Evolutionary conservation across 768 basidiomycete species (phyloP).

Genomic region (Brasilioporus rufonigricans): DNA sequence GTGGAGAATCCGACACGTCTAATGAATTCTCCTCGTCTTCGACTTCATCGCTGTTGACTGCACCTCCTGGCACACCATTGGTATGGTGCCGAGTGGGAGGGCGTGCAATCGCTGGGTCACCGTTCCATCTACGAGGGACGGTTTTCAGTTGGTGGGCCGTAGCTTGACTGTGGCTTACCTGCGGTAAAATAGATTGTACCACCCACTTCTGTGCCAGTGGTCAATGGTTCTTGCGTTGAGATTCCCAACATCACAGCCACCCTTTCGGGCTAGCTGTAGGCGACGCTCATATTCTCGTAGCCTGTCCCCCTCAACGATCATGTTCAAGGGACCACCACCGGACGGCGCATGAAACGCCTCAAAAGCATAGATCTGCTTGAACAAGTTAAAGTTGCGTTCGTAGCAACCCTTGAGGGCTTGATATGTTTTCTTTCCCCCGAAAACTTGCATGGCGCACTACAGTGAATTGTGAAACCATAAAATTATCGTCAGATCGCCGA

Average conservation of each 20-base stretch:
- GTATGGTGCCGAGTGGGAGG: slow-evolving; percentile 40
- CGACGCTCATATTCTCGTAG: slow-evolving; percentile 72
- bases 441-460: slow-evolving; percentile 71
- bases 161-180: slow-evolving; percentile 40
- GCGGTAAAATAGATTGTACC: slow-evolving; percentile 72
- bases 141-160: neutral
- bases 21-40: slow-evolving; percentile 51
- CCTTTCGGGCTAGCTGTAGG: slow-evolving; percentile 61
- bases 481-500: neutral
- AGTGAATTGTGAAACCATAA: slow-evolving; percentile 1
- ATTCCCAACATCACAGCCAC: slow-evolving; percentile 69
- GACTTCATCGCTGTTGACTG: slow-evolving; percentile 42
- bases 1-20: slow-evolving; percentile 38
- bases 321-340: slow-evolving; percentile 38
- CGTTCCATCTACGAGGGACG: slow-evolving; percentile 52
- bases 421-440: slow-evolving; percentile 75
- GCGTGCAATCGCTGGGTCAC: slow-evolving; percentile 59
- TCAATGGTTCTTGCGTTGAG: slow-evolving; percentile 72
- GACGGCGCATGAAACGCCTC: slow-evolving; percentile 45
- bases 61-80: slow-evolving; percentile 29
- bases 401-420: slow-evolving; percentile 84
- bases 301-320: slow-evolving; percentile 59
- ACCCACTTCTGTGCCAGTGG: slow-evolving; percentile 75
- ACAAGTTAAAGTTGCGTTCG: slow-evolving; percentile 80
- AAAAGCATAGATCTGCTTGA: slow-evolving; percentile 78